Evolutionary conservation across 202 grass and related monocot species (phyloP), one percentile per base, ranked within the genome.

Genomic region (Saccharum hybrid): DNA sequence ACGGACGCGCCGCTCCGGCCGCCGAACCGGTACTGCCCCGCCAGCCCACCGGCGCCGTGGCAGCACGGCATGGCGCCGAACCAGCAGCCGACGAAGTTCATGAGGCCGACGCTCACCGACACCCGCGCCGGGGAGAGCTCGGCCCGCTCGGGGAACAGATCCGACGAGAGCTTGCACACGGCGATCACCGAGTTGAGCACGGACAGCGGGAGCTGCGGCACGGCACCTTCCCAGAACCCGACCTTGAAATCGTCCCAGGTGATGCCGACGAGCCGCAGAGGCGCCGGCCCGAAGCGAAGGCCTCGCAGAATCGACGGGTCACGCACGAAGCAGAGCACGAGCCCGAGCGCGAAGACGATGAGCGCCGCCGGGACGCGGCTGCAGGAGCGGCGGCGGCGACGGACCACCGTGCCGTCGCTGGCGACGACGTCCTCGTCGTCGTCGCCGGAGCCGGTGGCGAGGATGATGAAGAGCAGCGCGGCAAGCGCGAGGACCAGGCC

Each of bases 21-120:
- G 48, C 94, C 94, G 84, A 97, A 97, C 10, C 86, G 59, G 86
- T 97, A 94, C 90, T 94, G 94, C 13, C 94, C 92, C 0, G 94
- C 94, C 38, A 97, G 80, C 19, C 94, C 89, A 39, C 91, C 94
- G 0, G 91, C 91, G 66, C 94, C 91, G 46, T 94, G 94, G 76
- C 90, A 95, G 66, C 89, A 91, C n/a, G 87, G 91, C 90, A 94
- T 90, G 83, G 93, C 93, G 69, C 93, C 90, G 67, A 92, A 95
- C 93, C 90, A 95, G 83, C 94, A 97, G 1, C 94, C 94, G 11
- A 97, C 85, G 48, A 97, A 56, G 49, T 97, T 94, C 94, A 97
- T 94, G 34, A 89, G 39, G 31, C 94, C 94, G 0, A 97, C 90
- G 87, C 92, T 97, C 16, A 94, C 72, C 12, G 92, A 97, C 15